phyloP scores from a whole-genome alignment of 169 alveolate genomes.

The Eimeria nieschulzi region DNA sequence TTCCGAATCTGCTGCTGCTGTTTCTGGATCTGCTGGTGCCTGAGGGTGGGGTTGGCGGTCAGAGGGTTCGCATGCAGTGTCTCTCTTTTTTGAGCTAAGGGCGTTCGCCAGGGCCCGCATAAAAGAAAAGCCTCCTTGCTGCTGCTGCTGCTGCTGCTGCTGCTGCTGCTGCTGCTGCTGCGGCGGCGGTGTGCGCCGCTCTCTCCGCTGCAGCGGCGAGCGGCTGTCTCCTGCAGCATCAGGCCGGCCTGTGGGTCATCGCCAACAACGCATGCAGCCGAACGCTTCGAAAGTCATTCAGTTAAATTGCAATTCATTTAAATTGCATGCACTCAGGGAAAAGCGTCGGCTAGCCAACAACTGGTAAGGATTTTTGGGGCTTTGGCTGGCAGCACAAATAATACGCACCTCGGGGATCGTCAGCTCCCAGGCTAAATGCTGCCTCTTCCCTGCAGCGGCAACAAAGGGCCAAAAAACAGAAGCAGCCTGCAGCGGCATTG shows the following conservation, averaged over 20 bases:
- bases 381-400: no score
- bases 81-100: neutral
- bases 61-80: neutral
- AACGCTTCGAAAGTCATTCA: neutral
- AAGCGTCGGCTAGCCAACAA: no score
- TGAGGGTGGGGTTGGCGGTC: neutral
- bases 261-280: neutral
- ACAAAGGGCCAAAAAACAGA: neutral
- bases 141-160: constrained; percentile 17
- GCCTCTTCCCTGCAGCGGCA: no score
- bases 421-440: no score
- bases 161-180: neutral
- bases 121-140: constrained; percentile 23
- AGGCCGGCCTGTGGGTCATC: neutral
- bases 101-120: constrained; percentile 38
- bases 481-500: neutral
- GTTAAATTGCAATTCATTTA: neutral
- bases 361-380: no score
- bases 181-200: neutral
- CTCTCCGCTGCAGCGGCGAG: neutral
- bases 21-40: neutral
- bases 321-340: neutral
- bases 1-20: neutral
- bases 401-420: no score
- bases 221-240: neutral